Evolutionary conservation across 306 rosid species (phyloP).

Genomic region (Crotalaria pallida): DNA sequence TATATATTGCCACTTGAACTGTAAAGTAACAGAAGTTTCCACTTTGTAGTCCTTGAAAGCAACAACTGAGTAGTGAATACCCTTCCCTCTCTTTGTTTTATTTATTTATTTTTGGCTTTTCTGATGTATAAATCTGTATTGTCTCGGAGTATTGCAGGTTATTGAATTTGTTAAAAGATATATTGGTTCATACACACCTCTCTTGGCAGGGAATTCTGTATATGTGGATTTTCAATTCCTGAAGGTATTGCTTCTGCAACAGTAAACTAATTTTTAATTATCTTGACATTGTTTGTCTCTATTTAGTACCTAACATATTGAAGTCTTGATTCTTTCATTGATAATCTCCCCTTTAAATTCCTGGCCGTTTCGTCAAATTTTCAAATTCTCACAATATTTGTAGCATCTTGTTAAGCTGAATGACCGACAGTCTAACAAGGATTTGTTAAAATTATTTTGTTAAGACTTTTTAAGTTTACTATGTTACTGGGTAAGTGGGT

Average conservation of each 20-base stretch:
- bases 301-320: not conserved
- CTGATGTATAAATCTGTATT: not conserved
- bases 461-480: not conserved
- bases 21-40: slow-evolving; percentile 1
- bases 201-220: slow-evolving; percentile 85
- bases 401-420: not conserved
- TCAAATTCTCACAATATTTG: not conserved
- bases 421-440: not conserved
- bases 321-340: not conserved
- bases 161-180: slow-evolving; percentile 73
- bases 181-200: slow-evolving; percentile 58
- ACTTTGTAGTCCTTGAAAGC: not conserved
- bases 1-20: not conserved
- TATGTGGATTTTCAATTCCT: slow-evolving; percentile 75
- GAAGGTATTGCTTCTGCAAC: slow-evolving; percentile 49
- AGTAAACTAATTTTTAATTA: not conserved
- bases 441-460: not conserved
- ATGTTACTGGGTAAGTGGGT: not conserved
- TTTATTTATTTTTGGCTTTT: not conserved
- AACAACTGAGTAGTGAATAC: not conserved
- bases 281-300: not conserved
- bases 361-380: not conserved
- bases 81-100: not conserved
- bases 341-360: not conserved
- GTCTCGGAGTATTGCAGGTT: slow-evolving; percentile 49